Percentiles rank a stretch among this genome's conserved stretches.
These are phyloP conservation scores for Lactarius indigo DNA, from an alignment of 768 basidiomycete genomes.

Conservation along the genomic window DNA sequence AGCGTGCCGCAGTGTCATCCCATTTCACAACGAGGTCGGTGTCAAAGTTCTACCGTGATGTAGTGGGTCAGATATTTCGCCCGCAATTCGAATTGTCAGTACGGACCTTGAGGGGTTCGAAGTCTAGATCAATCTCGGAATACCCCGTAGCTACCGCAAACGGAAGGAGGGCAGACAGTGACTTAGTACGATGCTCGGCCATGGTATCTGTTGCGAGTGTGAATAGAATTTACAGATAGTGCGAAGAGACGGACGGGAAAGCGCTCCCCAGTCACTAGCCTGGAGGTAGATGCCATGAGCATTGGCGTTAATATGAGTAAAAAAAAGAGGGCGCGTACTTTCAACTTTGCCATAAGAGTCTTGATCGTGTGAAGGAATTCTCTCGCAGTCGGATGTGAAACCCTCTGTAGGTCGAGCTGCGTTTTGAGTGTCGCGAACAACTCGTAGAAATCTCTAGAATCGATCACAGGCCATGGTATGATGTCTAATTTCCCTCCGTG, in stretches of 20 bases:
- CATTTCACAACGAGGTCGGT: slow-evolving; percentile 43
- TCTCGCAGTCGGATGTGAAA: slow-evolving; percentile 49
- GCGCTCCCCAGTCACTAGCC: slow-evolving; percentile 65
- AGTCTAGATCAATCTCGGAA: slow-evolving; percentile 42
- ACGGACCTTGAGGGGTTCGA: slow-evolving; percentile 49
- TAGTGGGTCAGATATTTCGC: background rate
- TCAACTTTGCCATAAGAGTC: slow-evolving; percentile 64
- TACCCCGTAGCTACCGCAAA: slow-evolving; percentile 48
- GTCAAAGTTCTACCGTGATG: slow-evolving; percentile 54
- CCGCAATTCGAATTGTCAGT: background rate
- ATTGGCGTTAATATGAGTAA: background rate
- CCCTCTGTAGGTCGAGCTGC: slow-evolving; percentile 44
- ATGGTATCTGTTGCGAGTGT: slow-evolving; percentile 40
- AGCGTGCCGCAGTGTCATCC: slow-evolving; percentile 37
- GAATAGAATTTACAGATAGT: background rate
- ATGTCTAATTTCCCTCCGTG: slow-evolving; percentile 55
- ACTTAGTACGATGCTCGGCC: slow-evolving; percentile 41
- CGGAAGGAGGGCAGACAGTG: slow-evolving; percentile 39
- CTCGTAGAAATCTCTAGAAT: slow-evolving; percentile 55
- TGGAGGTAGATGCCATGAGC: slow-evolving; percentile 26
- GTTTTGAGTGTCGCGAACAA: slow-evolving; percentile 47
- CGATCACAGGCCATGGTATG: slow-evolving; percentile 66
- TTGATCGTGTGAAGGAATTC: slow-evolving; percentile 57
- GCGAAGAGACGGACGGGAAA: slow-evolving; percentile 48
- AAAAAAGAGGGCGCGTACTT: slow-evolving; percentile 35